Conservation (phyloP, 208 protist genomes). For the Leishmania guyanensis region DNA sequence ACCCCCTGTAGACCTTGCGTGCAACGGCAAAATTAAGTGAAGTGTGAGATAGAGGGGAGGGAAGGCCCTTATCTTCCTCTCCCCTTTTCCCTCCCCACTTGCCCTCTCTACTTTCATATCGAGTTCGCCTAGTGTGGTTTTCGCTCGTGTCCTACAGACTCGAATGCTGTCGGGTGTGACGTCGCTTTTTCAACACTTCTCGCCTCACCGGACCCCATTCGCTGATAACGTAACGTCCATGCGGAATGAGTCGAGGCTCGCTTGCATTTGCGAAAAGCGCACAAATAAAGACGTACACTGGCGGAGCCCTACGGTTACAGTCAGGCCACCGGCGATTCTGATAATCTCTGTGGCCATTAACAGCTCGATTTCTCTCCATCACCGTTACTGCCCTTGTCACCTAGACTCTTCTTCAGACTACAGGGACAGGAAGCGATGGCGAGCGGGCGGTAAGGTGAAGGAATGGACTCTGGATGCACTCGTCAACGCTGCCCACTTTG, state of each 20-base stretch:
- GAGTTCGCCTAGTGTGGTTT: neutral
- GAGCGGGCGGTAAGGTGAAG: neutral
- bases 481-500: neutral
- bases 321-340: neutral
- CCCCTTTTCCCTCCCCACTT: neutral
- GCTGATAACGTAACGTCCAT: neutral
- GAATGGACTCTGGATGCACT: neutral
- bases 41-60: neutral
- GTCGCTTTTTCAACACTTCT: neutral
- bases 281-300: neutral
- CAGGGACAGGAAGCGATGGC: neutral
- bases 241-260: neutral
- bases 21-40: neutral
- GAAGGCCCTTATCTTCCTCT: neutral
- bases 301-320: neutral
- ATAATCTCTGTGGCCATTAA: no score
- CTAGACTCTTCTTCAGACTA: neutral
- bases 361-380: neutral
- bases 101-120: neutral
- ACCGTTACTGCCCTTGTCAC: neutral
- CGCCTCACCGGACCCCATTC: neutral
- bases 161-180: neutral
- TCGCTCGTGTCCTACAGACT: neutral
- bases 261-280: neutral
- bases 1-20: slow-evolving; percentile 3